Base-by-base conservation (phyloP, 805 yeast genomes). In the Saccharomycopsis vini region DNA sequence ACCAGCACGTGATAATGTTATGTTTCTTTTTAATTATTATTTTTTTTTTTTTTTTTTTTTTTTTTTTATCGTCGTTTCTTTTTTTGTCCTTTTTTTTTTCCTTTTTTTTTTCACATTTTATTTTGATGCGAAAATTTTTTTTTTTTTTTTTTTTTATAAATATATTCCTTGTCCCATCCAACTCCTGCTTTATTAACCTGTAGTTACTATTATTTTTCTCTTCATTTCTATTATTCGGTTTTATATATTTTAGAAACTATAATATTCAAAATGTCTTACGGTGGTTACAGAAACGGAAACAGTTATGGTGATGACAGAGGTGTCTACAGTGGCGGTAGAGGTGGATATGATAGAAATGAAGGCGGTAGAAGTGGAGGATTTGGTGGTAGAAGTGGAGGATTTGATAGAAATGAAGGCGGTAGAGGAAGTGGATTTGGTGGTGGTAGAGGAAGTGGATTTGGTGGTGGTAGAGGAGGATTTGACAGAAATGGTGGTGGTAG, bases 401-500 rank as follows among this genome's bases (percentile, higher is more conserved):
- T 21, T 30, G 33, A 37, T 24, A 23, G 49, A 53, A 51, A 51
- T 26, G 53, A 56, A 36, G 51, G 55, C 40, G 50, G 53, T 45
- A 53, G 57, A 37, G 51, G 55, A 42, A 46, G 52, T 46, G 57
- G 59, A 28, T 62, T 56, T 55, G 62, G 68, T 47, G 70, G 73
- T 47, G 69, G 66, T 40, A 52, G 62, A 41, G 60, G 56, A 42
- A 54, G 66, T 51, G 55, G 56, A 36, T 56, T 59, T 48, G 57
- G 42, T 50, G 59, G 62, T 43, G 60, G 67, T 50, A 65, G 66
- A 37, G 65, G 66, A 35, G 62, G 56, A 38, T 56, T 60, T 44
- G 52, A 52, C 22, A 63, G 67, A 42, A 60, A 66, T 37, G 71
- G 72, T 35, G 61, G 62, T 42, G 63, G 67, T 16, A 58, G 62